Percentiles rank a stretch among this genome's conserved stretches.
Evolutionary conservation across 306 rosid genomes (phyloP).

Genomic region (Ceratonia siliqua): DNA sequence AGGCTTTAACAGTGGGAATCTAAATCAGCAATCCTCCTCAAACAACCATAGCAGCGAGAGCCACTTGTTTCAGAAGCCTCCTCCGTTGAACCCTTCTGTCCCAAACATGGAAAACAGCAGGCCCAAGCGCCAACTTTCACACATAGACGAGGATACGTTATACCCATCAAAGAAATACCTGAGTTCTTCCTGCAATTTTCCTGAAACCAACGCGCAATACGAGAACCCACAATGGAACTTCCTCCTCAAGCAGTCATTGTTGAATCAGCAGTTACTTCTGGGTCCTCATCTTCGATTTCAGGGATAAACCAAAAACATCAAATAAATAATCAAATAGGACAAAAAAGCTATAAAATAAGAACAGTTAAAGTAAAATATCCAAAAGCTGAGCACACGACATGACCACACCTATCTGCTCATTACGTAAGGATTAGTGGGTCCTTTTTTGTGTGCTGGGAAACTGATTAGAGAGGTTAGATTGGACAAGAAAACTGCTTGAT

Average conservation of each 20-base stretch:
- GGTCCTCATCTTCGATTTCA: conserved; percentile 56
- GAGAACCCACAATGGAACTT: conserved; percentile 45
- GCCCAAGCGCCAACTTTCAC: conserved; percentile 48
- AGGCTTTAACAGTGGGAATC: conserved; percentile 25
- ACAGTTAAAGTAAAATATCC: conserved; percentile 8
- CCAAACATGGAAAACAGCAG: conserved; percentile 32
- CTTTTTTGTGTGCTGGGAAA: conserved; percentile 9
- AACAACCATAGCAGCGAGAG: background rate
- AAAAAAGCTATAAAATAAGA: background rate
- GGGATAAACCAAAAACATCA: conserved; percentile 24
- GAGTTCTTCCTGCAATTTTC: conserved; percentile 47
- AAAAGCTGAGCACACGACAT: conserved; percentile 26
- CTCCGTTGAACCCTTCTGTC: conserved; percentile 32
- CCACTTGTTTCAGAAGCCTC: conserved; percentile 38
- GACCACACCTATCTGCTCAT: conserved; percentile 15
- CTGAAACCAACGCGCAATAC: conserved; percentile 32
- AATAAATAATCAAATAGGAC: background rate
- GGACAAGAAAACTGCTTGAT: conserved; percentile 10
- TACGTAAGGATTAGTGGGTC: conserved; percentile 14
- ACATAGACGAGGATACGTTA: conserved; percentile 35
- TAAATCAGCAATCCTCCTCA: conserved; percentile 31
- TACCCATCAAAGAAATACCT: conserved; percentile 50
- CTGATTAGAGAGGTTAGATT: conserved; percentile 18
- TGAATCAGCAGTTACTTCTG: conserved; percentile 52
- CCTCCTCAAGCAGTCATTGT: conserved; percentile 42